Percentiles rank a stretch among this genome's conserved stretches.
These are phyloP conservation scores for Pseudotsuga menziesii DNA, from an alignment of 75 land plant species.

Conservation along the genomic window DNA sequence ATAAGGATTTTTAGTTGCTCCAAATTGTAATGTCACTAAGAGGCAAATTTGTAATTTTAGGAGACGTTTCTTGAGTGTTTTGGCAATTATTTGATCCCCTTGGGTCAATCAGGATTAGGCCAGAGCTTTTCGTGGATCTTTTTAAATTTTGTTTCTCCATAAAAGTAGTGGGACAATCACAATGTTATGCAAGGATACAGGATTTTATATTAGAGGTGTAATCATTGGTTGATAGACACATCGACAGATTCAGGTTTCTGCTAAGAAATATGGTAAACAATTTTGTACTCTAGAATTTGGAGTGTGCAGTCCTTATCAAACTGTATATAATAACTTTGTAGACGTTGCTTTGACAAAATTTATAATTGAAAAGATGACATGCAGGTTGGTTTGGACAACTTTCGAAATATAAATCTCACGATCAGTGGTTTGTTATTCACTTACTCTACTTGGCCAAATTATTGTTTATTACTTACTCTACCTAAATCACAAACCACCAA, in stretches of 20 bases:
- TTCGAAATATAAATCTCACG: too few species aligned
- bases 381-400: too few species aligned
- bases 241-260: background rate
- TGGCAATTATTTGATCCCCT: background rate
- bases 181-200: background rate
- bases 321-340: constrained; percentile 1
- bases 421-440: too few species aligned
- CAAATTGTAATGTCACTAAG: background rate
- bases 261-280: background rate
- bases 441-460: too few species aligned
- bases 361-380: too few species aligned
- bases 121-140: constrained; percentile 2
- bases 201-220: background rate
- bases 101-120: background rate
- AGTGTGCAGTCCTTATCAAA: constrained; percentile 5
- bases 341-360: too few species aligned
- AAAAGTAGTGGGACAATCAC: background rate
- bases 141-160: background rate
- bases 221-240: background rate
- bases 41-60: constrained; percentile 3
- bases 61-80: background rate
- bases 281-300: constrained; percentile 5
- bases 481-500: too few species aligned
- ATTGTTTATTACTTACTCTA: too few species aligned
- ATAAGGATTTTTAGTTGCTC: too few species aligned